Percentiles rank a stretch among this genome's conserved stretches.
These are phyloP conservation scores for Arthrobotrys sphaeroides DNA, from an alignment of 2,329 filamentous ascomycete genomes.

Conservation along the genomic window DNA sequence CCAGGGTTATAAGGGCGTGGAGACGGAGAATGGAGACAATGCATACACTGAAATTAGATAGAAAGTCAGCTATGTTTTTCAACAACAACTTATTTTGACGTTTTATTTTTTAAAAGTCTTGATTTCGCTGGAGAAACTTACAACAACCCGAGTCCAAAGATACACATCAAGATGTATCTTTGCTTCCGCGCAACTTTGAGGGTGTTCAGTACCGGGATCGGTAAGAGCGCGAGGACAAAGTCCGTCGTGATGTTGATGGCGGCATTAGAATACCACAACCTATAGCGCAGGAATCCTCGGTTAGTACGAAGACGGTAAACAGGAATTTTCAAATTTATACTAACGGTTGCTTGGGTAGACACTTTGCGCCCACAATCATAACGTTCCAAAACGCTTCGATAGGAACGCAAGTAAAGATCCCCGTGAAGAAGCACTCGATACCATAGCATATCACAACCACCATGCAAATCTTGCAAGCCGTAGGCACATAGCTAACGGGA, in stretches of 20 bases:
- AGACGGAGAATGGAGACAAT: conserved; percentile 62
- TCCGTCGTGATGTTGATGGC: conserved; percentile 57
- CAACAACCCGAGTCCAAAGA: conserved; percentile 59
- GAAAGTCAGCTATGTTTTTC: too few relatives aligned
- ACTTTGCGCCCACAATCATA: not conserved
- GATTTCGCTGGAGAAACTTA: conserved; percentile 55
- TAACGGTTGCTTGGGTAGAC: not conserved
- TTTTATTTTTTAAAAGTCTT: conserved; percentile 55
- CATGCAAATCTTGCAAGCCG: not conserved
- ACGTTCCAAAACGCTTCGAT: conserved; percentile 16
- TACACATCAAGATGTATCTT: conserved; percentile 58
- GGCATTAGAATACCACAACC: conserved; percentile 54
- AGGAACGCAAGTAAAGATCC: conserved; percentile 10
- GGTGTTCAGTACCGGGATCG: conserved; percentile 56
- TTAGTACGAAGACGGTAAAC: not conserved
- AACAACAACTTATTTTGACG: conserved; percentile 45
- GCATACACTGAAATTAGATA: conserved; percentile 55
- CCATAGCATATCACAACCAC: conserved; percentile 3
- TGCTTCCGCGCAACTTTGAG: conserved; percentile 55
- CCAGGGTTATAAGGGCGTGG: conserved; percentile 58
- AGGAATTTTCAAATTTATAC: not conserved
- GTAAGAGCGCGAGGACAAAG: conserved; percentile 58
- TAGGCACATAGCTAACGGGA: not conserved
- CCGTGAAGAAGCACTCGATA: conserved; percentile 14
- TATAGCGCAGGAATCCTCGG: not conserved